These are phyloP conservation scores for Diaporthe helianthi DNA, from an alignment of 2,329 filamentous ascomycete genomes.

Conservation along the genomic window DNA sequence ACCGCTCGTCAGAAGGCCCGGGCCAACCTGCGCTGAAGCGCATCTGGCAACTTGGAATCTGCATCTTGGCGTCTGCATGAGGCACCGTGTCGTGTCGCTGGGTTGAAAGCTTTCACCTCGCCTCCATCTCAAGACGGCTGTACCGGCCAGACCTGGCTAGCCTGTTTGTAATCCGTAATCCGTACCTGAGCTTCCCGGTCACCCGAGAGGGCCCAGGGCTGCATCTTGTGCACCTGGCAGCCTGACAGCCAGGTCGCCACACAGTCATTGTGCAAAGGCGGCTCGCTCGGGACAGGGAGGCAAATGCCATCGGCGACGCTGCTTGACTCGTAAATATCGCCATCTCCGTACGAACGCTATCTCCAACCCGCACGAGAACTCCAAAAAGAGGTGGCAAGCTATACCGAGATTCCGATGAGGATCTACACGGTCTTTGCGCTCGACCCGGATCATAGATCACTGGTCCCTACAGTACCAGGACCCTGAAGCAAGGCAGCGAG, in stretches of 20 bases:
- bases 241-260: neutral
- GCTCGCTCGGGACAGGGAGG: conserved; percentile 5
- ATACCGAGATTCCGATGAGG: neutral
- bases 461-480: neutral
- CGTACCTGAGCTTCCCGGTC: neutral
- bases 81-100: conserved; percentile 1
- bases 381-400: neutral
- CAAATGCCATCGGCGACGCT: neutral
- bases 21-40: neutral
- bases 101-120: conserved; percentile 13
- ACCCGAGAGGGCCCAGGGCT: neutral
- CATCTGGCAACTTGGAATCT: conserved; percentile 24
- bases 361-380: neutral
- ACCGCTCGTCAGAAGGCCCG: neutral
- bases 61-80: conserved; percentile 24
- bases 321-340: conserved; percentile 16
- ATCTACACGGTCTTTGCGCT: neutral
- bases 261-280: conserved; percentile 18
- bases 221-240: neutral
- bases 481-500: neutral
- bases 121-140: neutral
- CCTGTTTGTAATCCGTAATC: no score
- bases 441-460: neutral
- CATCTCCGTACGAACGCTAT: conserved; percentile 3
- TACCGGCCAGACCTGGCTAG: conserved; percentile 8